Evolutionary conservation across 176 grass and related monocot species (phyloP), one percentile per base, ranked within the genome.

Genomic region (Leersia perrieri): DNA sequence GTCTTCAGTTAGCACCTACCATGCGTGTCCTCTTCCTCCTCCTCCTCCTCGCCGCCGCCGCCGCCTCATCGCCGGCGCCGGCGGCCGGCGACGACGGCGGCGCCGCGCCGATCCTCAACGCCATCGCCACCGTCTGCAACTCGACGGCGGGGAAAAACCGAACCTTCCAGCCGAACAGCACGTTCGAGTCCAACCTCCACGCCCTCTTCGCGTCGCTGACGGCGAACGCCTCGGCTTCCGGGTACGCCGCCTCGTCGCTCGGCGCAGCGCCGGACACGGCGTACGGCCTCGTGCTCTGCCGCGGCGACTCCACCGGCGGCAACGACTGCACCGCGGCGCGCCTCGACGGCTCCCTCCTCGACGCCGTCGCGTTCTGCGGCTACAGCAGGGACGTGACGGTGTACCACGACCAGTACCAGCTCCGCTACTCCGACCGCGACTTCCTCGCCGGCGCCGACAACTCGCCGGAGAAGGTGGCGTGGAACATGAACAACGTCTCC

Each of bases 331-430:
- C 15, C 12, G 7, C 15, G 4, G 7, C 22, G 40, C 87, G 87
- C 80, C 60, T 92, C n/a, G n/a, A n/a, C n/a, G n/a, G n/a, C n/a
- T n/a, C n/a, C n/a, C n/a, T n/a, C n/a, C n/a, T n/a, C n/a, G n/a
- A n/a, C n/a, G n/a, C n/a, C n/a, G n/a, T n/a, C n/a, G n/a, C n/a
- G n/a, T n/a, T 1, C 34, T 77, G 78, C 88, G 1, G 10, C 53
- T 8, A 9, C 83, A 89, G 73, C 77, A 66, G 23, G 35, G 88
- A 86, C 77, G 83, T 63, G 3, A 65, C 83, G 22, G 11, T 89
- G 58, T 89, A 78, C 78, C 51, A 82, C 78, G 88, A 89, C 83
- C 77, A 89, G 83, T 89, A 83, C 73, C 83, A 89, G 42, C 23
- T 87, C 44, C 72, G 82, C 23, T 86, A 73, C 73, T 67, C 74